These are phyloP conservation scores for Danielia reshetovae DNA, from an alignment of 805 yeast genomes.

Conservation along the genomic window DNA sequence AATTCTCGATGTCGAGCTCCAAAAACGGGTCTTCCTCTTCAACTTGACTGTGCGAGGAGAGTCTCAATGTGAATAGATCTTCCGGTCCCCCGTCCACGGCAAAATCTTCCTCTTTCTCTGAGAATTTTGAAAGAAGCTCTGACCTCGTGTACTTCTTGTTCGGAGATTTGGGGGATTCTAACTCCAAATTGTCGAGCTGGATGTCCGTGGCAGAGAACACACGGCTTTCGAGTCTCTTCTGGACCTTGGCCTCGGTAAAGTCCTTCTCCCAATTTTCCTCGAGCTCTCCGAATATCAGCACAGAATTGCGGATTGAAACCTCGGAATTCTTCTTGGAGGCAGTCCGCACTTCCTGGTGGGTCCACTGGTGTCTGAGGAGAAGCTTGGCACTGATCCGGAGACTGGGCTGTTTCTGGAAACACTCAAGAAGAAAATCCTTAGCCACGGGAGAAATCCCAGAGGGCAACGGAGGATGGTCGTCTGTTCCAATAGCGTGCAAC, in stretches of 20 bases:
- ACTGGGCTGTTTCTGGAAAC: slow-evolving; percentile 69
- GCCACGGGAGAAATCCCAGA: slow-evolving; percentile 38
- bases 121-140: slow-evolving; percentile 1
- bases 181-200: too few relatives aligned
- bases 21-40: slow-evolving; percentile 37
- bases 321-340: background rate
- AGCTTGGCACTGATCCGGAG: slow-evolving; percentile 53
- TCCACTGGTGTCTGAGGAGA: slow-evolving; percentile 61
- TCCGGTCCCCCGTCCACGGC: background rate
- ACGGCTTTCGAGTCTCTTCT: too few relatives aligned
- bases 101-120: background rate
- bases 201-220: background rate
- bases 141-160: background rate
- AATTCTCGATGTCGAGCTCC: slow-evolving; percentile 33
- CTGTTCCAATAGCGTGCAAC: slow-evolving; percentile 77
- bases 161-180: too few relatives aligned
- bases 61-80: background rate
- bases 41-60: background rate
- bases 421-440: slow-evolving; percentile 57
- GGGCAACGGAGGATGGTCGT: slow-evolving; percentile 69
- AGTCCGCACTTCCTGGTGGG: too few relatives aligned
- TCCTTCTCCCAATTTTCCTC: slow-evolving; percentile 35
- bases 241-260: slow-evolving; percentile 19
- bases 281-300: slow-evolving; percentile 1
- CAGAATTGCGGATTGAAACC: slow-evolving; percentile 1